Conservation (phyloP, 2,329 filamentous ascomycete genomes). For the Fusarium nurragi region DNA sequence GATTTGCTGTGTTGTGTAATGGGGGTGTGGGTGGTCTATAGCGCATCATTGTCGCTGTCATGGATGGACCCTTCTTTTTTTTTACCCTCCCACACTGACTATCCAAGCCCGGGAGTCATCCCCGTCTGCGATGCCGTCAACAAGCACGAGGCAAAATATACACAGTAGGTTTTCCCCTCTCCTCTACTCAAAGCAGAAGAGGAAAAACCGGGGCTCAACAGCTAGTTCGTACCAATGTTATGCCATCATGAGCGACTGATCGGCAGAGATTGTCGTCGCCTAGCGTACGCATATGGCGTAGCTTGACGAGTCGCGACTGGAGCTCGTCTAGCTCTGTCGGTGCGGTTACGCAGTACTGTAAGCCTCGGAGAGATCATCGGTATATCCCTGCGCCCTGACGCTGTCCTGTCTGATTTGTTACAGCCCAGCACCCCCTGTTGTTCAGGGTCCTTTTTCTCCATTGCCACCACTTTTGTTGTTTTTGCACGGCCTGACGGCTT, state of each 20-base stretch:
- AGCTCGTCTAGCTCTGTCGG: neutral
- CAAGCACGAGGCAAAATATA: conserved; percentile 19
- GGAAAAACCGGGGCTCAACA: conserved; percentile 26
- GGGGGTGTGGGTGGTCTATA: conserved; percentile 25
- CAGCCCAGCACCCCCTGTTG: conserved; percentile 8
- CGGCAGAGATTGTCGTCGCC: conserved; percentile 40
- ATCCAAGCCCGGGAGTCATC: conserved; percentile 5
- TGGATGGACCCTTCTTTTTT: conserved; percentile 39
- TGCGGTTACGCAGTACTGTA: conserved; percentile 26
- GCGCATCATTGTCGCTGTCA: conserved; percentile 26
- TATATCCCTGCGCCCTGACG: conserved; percentile 20
- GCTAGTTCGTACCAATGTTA: conserved; percentile 28
- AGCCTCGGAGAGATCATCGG: conserved; percentile 33
- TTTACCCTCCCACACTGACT: neutral
- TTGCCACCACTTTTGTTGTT: conserved; percentile 17
- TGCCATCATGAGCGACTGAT: conserved; percentile 31
- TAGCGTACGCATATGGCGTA: conserved; percentile 43
- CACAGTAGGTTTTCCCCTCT: too few species aligned
- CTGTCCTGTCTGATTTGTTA: conserved; percentile 21
- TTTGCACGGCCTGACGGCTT: neutral
- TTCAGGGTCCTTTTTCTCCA: conserved; percentile 39
- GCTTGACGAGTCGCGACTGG: conserved; percentile 18
- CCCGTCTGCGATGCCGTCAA: conserved; percentile 18
- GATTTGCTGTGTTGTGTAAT: conserved; percentile 16
- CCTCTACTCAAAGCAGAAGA: conserved; percentile 1